phyloP scores from a whole-genome alignment of 2,329 filamentous ascomycete species.

The Xylariales sp. region DNA sequence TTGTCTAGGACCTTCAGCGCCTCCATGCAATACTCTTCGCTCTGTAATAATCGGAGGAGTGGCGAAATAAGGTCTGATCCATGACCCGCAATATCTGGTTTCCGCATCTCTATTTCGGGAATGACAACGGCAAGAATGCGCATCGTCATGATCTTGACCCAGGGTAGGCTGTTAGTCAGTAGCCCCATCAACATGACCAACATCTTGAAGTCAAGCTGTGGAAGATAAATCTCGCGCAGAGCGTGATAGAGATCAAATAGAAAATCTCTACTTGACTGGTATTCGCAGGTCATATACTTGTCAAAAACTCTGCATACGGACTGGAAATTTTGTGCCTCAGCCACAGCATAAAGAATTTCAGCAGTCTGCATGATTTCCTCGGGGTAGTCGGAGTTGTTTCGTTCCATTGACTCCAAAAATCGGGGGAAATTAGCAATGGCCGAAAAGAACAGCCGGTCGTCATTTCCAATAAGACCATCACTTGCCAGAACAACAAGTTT shows the following conservation, averaged over 20 bases:
- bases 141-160: constrained; percentile 93
- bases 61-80: constrained; percentile 95
- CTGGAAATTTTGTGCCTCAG: constrained; percentile 66
- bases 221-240: constrained; percentile 74
- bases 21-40: constrained; percentile 89
- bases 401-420: constrained; percentile 76
- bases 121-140: constrained; percentile 80
- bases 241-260: constrained; percentile 69
- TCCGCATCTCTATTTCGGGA: constrained; percentile 88
- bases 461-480: constrained; percentile 75
- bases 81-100: constrained; percentile 82
- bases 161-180: constrained; percentile 80
- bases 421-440: constrained; percentile 89
- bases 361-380: constrained; percentile 58
- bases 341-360: constrained; percentile 64
- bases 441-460: constrained; percentile 77
- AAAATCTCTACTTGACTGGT: constrained; percentile 69
- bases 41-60: constrained; percentile 81
- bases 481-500: constrained; percentile 74
- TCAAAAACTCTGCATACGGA: constrained; percentile 66
- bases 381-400: constrained; percentile 47
- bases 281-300: constrained; percentile 64
- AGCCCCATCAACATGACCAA: constrained; percentile 88
- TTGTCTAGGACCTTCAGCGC: constrained; percentile 89
- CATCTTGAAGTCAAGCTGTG: constrained; percentile 76